These are phyloP conservation scores for Papiliotrema terrestris DNA, from an alignment of 1,284 basidiomycete genomes.

Conservation along the genomic window DNA sequence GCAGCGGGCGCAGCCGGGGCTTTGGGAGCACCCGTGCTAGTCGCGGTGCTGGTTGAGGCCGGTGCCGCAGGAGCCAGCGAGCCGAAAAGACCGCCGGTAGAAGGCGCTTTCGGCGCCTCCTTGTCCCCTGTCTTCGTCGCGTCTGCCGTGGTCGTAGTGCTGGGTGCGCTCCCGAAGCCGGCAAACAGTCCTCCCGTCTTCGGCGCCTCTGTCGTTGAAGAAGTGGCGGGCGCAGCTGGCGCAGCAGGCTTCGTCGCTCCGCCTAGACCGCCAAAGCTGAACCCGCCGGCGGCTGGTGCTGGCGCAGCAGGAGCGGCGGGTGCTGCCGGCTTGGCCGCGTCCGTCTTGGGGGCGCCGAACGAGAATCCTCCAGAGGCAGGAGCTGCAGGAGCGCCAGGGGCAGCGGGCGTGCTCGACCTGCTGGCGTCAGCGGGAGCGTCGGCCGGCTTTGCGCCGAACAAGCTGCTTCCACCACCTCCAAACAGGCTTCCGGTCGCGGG, in stretches of 20 bases:
- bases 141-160: background rate
- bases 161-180: conserved; percentile 2
- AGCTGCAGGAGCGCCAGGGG: conserved; percentile 8
- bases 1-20: conserved; percentile 14
- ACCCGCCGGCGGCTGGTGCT: conserved; percentile 24
- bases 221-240: conserved; percentile 10
- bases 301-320: conserved; percentile 11
- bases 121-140: conserved; percentile 7
- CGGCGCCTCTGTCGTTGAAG: conserved; percentile 12
- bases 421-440: conserved; percentile 6
- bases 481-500: conserved; percentile 1
- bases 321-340: conserved; percentile 15
- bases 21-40: background rate
- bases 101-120: background rate
- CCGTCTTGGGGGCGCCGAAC: conserved; percentile 5
- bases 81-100: conserved; percentile 11
- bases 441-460: conserved; percentile 34
- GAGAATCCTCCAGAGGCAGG: conserved; percentile 18
- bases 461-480: conserved; percentile 12
- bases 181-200: conserved; percentile 4
- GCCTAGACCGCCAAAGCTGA: conserved; percentile 24
- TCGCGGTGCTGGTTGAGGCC: background rate
- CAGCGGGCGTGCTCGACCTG: background rate
- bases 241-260: conserved; percentile 6
- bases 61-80: background rate